Evolutionary conservation across 257 asterid species (phyloP).

Genomic region (Mitragyna speciosa): DNA sequence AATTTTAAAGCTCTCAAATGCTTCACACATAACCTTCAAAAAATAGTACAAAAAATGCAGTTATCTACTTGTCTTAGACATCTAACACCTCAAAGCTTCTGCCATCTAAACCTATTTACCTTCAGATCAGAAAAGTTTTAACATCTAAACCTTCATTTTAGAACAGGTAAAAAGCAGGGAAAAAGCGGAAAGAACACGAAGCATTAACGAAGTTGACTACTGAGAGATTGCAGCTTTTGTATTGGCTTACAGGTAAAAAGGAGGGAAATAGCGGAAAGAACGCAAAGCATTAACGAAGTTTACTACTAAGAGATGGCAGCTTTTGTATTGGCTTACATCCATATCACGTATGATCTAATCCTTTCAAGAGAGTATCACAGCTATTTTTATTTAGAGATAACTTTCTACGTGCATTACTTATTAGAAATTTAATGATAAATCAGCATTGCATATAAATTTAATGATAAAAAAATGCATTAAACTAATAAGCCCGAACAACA

Average conservation of each 20-base stretch:
- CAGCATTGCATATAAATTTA: too few relatives aligned
- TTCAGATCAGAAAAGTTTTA: too few relatives aligned
- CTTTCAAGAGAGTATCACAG: too few relatives aligned
- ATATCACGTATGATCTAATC: background rate
- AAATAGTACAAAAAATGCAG: too few relatives aligned
- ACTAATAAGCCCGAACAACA: background rate
- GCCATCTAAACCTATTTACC: background rate
- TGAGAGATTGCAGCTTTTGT: background rate
- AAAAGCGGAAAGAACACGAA: background rate
- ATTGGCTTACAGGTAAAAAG: background rate
- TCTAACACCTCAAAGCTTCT: background rate
- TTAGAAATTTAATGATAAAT: too few relatives aligned
- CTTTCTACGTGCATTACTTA: background rate
- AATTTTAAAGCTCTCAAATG: background rate
- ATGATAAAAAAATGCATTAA: background rate
- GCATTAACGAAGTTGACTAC: too few relatives aligned
- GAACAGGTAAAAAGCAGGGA: background rate
- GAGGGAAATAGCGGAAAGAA: background rate
- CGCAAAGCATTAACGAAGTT: background rate
- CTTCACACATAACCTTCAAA: background rate
- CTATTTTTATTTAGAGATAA: too few relatives aligned
- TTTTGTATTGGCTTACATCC: background rate
- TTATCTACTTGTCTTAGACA: too few relatives aligned
- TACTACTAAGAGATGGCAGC: background rate
- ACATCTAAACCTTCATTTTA: too few relatives aligned